Percentiles rank a stretch among this genome's conserved stretches.
These are phyloP conservation scores for Tricholoma hemisulphureum DNA, from an alignment of 768 basidiomycete species.

Conservation along the genomic window DNA sequence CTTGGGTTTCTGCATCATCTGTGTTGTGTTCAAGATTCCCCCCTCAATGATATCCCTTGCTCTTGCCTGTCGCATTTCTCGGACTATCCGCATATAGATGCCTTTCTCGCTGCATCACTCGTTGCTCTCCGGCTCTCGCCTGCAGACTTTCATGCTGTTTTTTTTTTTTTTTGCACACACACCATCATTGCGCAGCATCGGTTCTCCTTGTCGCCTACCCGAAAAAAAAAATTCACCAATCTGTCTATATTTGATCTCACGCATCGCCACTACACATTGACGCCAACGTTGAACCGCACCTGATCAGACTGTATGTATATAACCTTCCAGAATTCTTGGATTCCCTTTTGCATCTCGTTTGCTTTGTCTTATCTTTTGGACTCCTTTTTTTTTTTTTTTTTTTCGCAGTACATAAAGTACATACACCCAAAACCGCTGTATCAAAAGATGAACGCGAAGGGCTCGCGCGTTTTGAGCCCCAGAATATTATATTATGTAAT, in stretches of 20 bases:
- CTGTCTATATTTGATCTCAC: not conserved
- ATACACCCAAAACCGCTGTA: not conserved
- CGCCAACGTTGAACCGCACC: not conserved
- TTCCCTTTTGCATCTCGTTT: not conserved
- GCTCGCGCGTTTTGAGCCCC: slow-evolving; percentile 38
- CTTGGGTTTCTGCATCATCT: not conserved
- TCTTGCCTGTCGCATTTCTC: slow-evolving; percentile 1
- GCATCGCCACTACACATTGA: not conserved
- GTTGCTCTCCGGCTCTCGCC: slow-evolving; percentile 10
- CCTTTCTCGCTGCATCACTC: slow-evolving; percentile 11
- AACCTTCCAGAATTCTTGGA: not conserved
- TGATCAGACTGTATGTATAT: not conserved
- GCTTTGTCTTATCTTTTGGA: not conserved
- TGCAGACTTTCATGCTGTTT: not conserved
- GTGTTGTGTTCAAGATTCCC: not conserved
- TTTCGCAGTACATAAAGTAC: slow-evolving; percentile 10
- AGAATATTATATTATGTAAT: slow-evolving; percentile 21
- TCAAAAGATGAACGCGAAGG: slow-evolving; percentile 32
- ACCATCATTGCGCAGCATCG: not conserved
- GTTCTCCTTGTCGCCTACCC: not conserved
- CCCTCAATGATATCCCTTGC: slow-evolving; percentile 5
- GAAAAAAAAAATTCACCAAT: not conserved
- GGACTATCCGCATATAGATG: slow-evolving; percentile 3
- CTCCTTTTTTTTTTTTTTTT: not conserved
- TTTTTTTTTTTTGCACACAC: not conserved